Conservation (phyloP, 1,284 basidiomycete species). For the Ganoderma leucocontextum region DNA sequence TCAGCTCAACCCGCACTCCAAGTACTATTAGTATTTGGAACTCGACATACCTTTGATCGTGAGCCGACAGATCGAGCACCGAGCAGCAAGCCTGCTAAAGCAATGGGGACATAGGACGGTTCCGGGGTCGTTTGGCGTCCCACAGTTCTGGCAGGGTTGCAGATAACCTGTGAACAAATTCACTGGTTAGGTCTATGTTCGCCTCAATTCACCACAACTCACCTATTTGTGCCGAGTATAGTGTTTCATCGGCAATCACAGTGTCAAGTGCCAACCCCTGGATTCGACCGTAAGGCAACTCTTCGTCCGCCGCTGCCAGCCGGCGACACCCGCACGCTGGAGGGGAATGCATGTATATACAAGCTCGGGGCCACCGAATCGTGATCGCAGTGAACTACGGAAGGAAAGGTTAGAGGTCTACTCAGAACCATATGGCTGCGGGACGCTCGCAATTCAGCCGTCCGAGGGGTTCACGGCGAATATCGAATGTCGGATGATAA, state of each 20-base stretch:
- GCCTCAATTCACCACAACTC: conserved; percentile 6
- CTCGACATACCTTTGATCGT: conserved; percentile 74
- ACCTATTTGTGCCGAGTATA: conserved; percentile 43
- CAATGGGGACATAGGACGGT: conserved; percentile 57
- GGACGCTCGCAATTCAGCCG: not conserved
- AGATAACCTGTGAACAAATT: conserved; percentile 38
- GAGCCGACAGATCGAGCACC: conserved; percentile 79
- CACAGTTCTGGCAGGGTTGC: conserved; percentile 44
- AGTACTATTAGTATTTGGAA: not conserved
- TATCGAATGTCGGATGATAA: not conserved
- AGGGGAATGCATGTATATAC: no score
- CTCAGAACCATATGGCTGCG: not conserved
- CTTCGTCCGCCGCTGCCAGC: no score
- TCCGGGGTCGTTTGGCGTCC: conserved; percentile 28
- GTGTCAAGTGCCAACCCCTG: conserved; percentile 36
- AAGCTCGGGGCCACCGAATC: not conserved
- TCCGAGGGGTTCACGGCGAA: not conserved
- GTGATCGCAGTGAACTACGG: not conserved
- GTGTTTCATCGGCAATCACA: conserved; percentile 43
- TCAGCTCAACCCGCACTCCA: not conserved
- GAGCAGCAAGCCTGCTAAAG: conserved; percentile 52
- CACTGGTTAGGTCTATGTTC: not conserved
- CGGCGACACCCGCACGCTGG: no score
- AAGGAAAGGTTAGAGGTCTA: not conserved
- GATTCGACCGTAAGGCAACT: conserved; percentile 15